A percentile compares a stretch with the other conserved stretches of the same genome.
Evolutionary conservation across 257 asterid genomes (phyloP).

Genomic region (Solanum dulcamara): DNA sequence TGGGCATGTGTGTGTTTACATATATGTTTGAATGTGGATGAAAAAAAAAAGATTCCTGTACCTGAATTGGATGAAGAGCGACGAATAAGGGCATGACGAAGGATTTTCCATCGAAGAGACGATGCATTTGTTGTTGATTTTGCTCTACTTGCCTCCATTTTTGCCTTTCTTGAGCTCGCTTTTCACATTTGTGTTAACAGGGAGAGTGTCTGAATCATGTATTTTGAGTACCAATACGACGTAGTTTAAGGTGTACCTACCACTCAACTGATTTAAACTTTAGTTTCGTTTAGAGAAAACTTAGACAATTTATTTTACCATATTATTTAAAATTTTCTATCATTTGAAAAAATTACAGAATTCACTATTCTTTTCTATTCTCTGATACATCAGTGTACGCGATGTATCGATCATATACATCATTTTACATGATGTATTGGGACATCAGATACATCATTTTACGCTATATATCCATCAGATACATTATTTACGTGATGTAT

Average conservation of each 20-base stretch:
- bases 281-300: too few species aligned
- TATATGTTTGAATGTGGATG: background rate
- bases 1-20: background rate
- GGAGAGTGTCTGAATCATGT: background rate
- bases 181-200: background rate
- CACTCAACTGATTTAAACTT: background rate
- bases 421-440: too few species aligned
- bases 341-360: too few species aligned
- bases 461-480: too few species aligned
- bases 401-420: too few species aligned
- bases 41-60: background rate
- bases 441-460: too few species aligned
- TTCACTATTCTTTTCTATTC: too few species aligned
- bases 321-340: too few species aligned
- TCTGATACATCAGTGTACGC: too few species aligned
- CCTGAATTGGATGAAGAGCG: conserved; percentile 29
- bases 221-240: background rate
- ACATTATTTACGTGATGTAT: too few species aligned
- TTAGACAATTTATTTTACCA: too few species aligned
- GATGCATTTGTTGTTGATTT: conserved; percentile 27
- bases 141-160: conserved; percentile 14
- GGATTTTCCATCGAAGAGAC: conserved; percentile 68
- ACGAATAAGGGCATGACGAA: conserved; percentile 62
- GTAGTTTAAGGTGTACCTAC: background rate
- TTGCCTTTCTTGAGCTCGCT: background rate